Percentiles rank a stretch among this genome's conserved stretches.
Conservation (phyloP, 306 rosid genomes). For the Rosa lucieae region DNA sequence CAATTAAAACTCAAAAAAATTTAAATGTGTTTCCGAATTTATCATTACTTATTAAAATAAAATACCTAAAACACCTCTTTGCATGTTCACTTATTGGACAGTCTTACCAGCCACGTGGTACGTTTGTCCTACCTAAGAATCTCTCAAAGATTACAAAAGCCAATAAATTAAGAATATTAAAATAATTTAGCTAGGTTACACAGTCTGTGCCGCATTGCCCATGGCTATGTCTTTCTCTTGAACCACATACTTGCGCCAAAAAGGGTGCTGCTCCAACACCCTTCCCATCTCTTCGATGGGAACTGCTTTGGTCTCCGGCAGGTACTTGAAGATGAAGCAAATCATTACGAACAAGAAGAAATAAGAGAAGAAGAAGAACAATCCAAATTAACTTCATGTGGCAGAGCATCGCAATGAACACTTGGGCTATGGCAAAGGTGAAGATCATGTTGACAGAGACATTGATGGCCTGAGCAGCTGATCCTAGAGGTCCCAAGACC, state of each 20-base stretch:
- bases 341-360: not conserved
- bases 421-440: not conserved
- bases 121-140: too few species aligned
- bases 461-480: not conserved
- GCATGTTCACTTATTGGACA: too few species aligned
- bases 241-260: too few species aligned
- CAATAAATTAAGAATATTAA: not conserved
- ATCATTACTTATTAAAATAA: too few species aligned
- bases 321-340: too few species aligned
- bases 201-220: not conserved
- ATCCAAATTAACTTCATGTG: not conserved
- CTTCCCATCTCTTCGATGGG: not conserved
- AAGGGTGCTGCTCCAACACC: not conserved
- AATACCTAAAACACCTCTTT: too few species aligned
- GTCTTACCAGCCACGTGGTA: too few species aligned
- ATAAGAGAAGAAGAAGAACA: not conserved
- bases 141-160: not conserved
- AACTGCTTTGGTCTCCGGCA: not conserved
- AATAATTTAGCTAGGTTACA: not conserved
- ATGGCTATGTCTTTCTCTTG: not conserved
- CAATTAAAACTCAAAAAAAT: too few species aligned
- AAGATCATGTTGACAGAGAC: not conserved
- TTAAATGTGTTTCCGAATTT: too few species aligned
- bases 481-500: not conserved
- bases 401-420: not conserved